Conservation (phyloP, 139 green algal species). For the Volvox africanus region DNA sequence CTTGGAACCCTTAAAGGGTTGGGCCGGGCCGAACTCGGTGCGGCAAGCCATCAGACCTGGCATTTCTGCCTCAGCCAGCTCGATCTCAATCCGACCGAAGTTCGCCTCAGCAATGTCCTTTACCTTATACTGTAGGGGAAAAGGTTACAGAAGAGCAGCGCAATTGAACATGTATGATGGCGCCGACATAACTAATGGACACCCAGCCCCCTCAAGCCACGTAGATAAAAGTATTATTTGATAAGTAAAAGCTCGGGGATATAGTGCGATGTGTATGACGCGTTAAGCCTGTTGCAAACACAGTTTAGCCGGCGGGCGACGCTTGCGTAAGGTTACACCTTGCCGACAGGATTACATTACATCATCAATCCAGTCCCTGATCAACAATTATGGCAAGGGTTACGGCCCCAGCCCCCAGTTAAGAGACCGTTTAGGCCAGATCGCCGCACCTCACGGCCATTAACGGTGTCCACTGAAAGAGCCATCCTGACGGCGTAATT, state of each 20-base stretch:
- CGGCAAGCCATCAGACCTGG: conserved; percentile 96
- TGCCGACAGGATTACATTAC: too few relatives aligned
- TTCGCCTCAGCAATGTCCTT: conserved; percentile 96
- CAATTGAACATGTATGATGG: not conserved
- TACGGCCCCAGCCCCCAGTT: not conserved
- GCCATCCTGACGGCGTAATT: conserved; percentile 25
- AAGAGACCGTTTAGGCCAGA: not conserved
- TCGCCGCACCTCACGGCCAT: conserved; percentile 50
- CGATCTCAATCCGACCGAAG: conserved; percentile 99
- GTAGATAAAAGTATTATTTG: too few relatives aligned
- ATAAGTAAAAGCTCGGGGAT: too few relatives aligned
- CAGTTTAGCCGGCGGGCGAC: too few relatives aligned
- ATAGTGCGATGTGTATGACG: too few relatives aligned
- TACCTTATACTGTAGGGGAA: conserved; percentile 89
- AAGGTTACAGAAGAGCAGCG: not conserved
- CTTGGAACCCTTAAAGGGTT: conserved; percentile 94
- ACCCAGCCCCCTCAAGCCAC: too few relatives aligned
- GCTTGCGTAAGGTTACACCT: too few relatives aligned
- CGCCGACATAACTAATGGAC: not conserved
- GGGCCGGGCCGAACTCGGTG: conserved; percentile 91
- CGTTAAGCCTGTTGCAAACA: too few relatives aligned
- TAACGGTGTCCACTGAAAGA: conserved; percentile 40
- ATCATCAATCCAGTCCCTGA: too few relatives aligned
- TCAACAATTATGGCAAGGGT: too few relatives aligned
- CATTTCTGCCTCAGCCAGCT: conserved; percentile 99